Evolutionary conservation across 2,329 filamentous ascomycete species (phyloP).

Genomic region (Fusarium kyushuense): DNA sequence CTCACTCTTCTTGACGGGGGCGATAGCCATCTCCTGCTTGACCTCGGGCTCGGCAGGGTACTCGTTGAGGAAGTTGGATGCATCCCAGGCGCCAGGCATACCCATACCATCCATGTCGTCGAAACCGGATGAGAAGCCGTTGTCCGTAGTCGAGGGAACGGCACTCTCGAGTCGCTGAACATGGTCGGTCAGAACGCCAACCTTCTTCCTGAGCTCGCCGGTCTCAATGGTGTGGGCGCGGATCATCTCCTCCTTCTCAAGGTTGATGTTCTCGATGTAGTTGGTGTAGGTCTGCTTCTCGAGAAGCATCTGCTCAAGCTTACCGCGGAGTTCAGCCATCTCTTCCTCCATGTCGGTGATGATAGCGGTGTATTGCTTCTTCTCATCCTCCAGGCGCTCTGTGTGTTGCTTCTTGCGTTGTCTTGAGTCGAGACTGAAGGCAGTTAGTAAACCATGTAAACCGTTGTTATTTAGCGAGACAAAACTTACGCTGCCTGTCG

Average conservation of each 20-base stretch:
- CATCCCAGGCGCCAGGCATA: slow-evolving; percentile 86
- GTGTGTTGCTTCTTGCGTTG: slow-evolving; percentile 99
- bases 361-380: slow-evolving; percentile 86
- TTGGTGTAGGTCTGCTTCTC: slow-evolving; percentile 81
- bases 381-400: slow-evolving; percentile 95
- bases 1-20: slow-evolving; percentile 65
- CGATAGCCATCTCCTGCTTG: slow-evolving; percentile 69
- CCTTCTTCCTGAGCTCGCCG: slow-evolving; percentile 91
- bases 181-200: slow-evolving; percentile 81
- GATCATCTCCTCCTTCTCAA: slow-evolving; percentile 94
- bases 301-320: slow-evolving; percentile 76
- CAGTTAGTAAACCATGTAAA: slow-evolving; percentile 23
- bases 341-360: slow-evolving; percentile 85
- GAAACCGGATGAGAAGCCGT: slow-evolving; percentile 77
- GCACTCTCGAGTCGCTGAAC: slow-evolving; percentile 77
- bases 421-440: slow-evolving; percentile 85
- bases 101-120: slow-evolving; percentile 85
- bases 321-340: slow-evolving; percentile 74
- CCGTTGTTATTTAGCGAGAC: slow-evolving; percentile 14
- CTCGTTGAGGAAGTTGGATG: slow-evolving; percentile 77
- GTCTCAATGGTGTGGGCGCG: slow-evolving; percentile 90
- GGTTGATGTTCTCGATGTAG: slow-evolving; percentile 79
- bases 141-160: slow-evolving; percentile 62
- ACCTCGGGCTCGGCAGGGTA: slow-evolving; percentile 72
- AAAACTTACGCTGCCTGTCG: slow-evolving; percentile 89